Conservation (phyloP, 129 eudicot genomes). For the Flaveria brownii region DNA sequence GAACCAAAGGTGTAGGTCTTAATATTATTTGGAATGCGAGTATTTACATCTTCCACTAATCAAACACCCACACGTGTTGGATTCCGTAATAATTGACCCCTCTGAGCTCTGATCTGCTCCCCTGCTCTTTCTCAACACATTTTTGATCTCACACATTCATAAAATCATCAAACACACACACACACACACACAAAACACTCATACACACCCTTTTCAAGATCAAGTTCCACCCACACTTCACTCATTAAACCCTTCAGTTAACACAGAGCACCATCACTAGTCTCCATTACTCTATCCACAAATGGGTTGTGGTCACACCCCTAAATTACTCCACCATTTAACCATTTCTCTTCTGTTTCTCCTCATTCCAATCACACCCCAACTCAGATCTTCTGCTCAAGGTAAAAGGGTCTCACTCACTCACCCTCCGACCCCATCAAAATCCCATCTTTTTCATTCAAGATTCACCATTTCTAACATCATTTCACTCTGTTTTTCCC, state of each 20-base stretch:
- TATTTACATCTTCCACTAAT: slow-evolving; percentile 19
- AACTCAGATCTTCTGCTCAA: slow-evolving; percentile 44
- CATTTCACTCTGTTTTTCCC: background rate
- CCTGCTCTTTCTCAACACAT: slow-evolving; percentile 37
- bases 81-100: slow-evolving; percentile 41
- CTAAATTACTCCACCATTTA: slow-evolving; percentile 29
- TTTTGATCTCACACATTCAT: slow-evolving; percentile 26
- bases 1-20: background rate
- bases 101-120: slow-evolving; percentile 37
- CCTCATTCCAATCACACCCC: slow-evolving; percentile 43
- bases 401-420: slow-evolving; percentile 37
- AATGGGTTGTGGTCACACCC: slow-evolving; percentile 53
- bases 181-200: background rate
- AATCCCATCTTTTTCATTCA: background rate
- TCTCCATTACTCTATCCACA: slow-evolving; percentile 33
- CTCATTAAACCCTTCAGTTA: slow-evolving; percentile 40
- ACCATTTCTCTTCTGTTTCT: slow-evolving; percentile 51
- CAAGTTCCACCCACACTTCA: slow-evolving; percentile 23
- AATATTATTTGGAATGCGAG: slow-evolving; percentile 13
- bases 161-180: background rate
- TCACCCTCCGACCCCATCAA: slow-evolving; percentile 9
- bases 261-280: slow-evolving; percentile 26
- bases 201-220: slow-evolving; percentile 25
- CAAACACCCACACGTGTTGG: slow-evolving; percentile 42
- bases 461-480: slow-evolving; percentile 12